Conservation (phyloP, 1,284 basidiomycete species). For the Moesziomyces antarcticus region DNA sequence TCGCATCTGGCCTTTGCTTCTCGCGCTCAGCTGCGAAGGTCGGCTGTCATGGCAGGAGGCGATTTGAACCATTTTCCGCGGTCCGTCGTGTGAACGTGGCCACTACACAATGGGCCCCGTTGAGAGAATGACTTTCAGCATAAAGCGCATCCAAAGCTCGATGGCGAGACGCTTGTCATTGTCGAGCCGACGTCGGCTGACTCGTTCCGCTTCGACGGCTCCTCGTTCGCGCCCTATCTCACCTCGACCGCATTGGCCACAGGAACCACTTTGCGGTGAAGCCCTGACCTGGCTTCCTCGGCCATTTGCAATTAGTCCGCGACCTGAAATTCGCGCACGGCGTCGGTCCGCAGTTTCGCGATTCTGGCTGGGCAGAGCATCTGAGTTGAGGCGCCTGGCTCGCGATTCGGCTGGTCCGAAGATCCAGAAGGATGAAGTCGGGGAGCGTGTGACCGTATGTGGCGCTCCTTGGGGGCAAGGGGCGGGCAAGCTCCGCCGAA, state of each 20-base stretch:
- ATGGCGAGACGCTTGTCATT: not conserved
- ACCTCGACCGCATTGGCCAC: too few species aligned
- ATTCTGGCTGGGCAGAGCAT: too few species aligned
- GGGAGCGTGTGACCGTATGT: too few species aligned
- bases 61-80: not conserved
- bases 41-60: not conserved
- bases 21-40: not conserved
- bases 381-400: too few species aligned
- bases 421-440: too few species aligned
- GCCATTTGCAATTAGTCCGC: too few species aligned
- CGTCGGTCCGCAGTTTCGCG: too few species aligned
- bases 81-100: not conserved
- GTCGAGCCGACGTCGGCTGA: not conserved
- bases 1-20: not conserved
- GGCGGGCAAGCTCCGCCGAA: not conserved
- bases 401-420: too few species aligned
- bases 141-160: not conserved
- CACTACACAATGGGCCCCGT: not conserved
- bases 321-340: too few species aligned
- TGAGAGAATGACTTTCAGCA: not conserved
- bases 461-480: not conserved
- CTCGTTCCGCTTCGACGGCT: not conserved
- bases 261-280: too few species aligned
- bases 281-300: too few species aligned
- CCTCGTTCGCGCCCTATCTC: too few species aligned